phyloP scores from a whole-genome alignment of 768 basidiomycete species.

The Omphalotus guepiniiformis region DNA sequence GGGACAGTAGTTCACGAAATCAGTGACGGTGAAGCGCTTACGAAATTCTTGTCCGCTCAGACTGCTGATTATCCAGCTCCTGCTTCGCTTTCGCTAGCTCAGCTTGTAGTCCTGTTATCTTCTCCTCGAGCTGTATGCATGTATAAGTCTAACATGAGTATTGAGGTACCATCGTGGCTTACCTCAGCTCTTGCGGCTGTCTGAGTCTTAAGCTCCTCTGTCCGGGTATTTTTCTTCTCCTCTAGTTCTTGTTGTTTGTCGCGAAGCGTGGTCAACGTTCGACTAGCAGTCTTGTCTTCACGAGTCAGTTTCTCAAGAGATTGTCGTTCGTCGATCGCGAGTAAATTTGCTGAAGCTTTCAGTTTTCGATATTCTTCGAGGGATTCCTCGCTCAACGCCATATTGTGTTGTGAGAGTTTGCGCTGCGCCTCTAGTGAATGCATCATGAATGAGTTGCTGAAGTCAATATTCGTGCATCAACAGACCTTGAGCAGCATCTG shows the following conservation, averaged over 20 bases:
- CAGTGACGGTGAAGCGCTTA: constrained; percentile 31
- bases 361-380: constrained; percentile 83
- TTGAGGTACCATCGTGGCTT: constrained; percentile 10
- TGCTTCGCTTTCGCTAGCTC: constrained; percentile 67
- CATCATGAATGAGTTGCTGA: constrained; percentile 2
- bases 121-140: constrained; percentile 1
- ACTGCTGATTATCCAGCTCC: constrained; percentile 80
- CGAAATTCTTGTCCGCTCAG: constrained; percentile 79
- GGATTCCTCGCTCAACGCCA: constrained; percentile 78
- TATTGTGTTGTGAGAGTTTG: constrained; percentile 65
- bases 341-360: constrained; percentile 76
- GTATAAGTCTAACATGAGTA: not conserved
- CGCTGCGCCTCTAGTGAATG: constrained; percentile 62
- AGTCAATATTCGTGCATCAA: not conserved
- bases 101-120: constrained; percentile 35
- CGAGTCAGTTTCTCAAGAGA: constrained; percentile 74
- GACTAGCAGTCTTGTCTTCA: constrained; percentile 72
- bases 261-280: constrained; percentile 59
- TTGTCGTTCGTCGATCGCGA: constrained; percentile 86
- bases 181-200: constrained; percentile 59
- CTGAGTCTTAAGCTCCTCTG: constrained; percentile 47
- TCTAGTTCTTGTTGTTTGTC: constrained; percentile 67
- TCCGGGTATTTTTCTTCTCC: constrained; percentile 51
- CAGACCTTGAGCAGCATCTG: constrained; percentile 77
- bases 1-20: not conserved